A percentile compares a stretch with the other conserved stretches of the same genome.
Evolutionary conservation across 2,329 filamentous ascomycete genomes (phyloP).

Genomic region (Phyllosticta capitalensis): DNA sequence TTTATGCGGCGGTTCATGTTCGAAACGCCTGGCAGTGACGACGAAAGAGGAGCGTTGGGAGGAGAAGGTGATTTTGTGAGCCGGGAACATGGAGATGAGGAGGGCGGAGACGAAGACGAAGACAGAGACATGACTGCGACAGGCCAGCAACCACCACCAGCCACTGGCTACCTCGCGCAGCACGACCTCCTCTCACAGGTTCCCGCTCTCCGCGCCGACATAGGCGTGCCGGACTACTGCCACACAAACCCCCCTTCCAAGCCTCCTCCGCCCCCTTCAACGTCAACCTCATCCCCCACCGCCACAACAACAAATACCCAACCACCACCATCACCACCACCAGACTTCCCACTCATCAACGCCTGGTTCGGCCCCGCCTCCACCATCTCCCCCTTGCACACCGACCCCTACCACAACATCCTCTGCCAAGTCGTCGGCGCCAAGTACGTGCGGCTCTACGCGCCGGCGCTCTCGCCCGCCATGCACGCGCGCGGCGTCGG

Average conservation of each 20-base stretch:
- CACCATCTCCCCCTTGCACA: slow-evolving; percentile 88
- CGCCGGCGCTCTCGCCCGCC: slow-evolving; percentile 49
- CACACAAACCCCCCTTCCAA: slow-evolving; percentile 54
- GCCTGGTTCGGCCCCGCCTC: slow-evolving; percentile 85
- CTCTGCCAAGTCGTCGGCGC: slow-evolving; percentile 79
- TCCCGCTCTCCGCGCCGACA: slow-evolving; percentile 64
- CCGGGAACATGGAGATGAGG: not conserved
- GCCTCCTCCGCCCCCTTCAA: slow-evolving; percentile 27
- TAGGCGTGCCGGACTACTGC: slow-evolving; percentile 75
- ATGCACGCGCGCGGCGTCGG: slow-evolving; percentile 57
- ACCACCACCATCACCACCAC: not conserved
- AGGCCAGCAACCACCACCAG: not conserved
- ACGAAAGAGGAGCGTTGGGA: not conserved
- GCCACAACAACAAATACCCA: slow-evolving; percentile 24
- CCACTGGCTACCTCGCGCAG: slow-evolving; percentile 78
- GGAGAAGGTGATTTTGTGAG: not conserved
- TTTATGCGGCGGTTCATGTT: slow-evolving; percentile 59
- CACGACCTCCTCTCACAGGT: slow-evolving; percentile 81
- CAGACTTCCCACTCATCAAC: slow-evolving; percentile 59
- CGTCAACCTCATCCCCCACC: slow-evolving; percentile 14
- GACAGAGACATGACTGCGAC: not conserved
- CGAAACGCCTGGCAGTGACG: not conserved
- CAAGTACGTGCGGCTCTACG: slow-evolving; percentile 88
- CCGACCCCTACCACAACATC: slow-evolving; percentile 89
- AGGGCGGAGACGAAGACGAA: not conserved